Percentiles rank a stretch among this genome's conserved stretches.
phyloP scores from a whole-genome alignment of 2,329 filamentous ascomycete species.

The Cladosporium sp. region DNA sequence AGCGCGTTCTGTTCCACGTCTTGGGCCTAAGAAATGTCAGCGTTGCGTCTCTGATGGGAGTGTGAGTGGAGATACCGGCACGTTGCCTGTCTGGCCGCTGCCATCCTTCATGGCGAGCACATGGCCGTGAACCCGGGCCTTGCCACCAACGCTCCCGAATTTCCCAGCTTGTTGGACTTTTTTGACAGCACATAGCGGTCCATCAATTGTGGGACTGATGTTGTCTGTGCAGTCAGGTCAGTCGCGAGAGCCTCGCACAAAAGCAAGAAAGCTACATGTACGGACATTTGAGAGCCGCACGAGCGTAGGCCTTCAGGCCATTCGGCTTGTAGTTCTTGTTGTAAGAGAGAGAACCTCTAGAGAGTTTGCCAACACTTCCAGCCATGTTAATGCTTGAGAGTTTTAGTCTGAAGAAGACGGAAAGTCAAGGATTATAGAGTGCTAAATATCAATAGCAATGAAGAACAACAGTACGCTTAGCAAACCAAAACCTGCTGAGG shows the following conservation, averaged over 20 bases:
- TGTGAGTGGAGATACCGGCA: slow-evolving; percentile 30
- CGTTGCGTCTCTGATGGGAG: slow-evolving; percentile 42
- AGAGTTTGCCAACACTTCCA: slow-evolving; percentile 18
- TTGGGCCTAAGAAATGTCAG: slow-evolving; percentile 50
- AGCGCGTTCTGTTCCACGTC: slow-evolving; percentile 67
- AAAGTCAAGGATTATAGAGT: background rate
- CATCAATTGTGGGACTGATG: slow-evolving; percentile 62
- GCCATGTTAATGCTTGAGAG: background rate
- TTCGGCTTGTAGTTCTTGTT: slow-evolving; percentile 32
- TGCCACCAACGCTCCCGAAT: slow-evolving; percentile 49
- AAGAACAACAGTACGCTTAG: background rate
- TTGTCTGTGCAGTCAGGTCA: slow-evolving; percentile 40
- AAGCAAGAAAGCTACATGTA: background rate
- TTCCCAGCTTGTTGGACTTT: slow-evolving; percentile 52
- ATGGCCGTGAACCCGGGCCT: slow-evolving; percentile 45
- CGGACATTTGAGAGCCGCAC: slow-evolving; percentile 20
- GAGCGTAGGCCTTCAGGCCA: slow-evolving; percentile 33
- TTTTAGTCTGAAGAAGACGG: background rate
- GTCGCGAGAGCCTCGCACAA: background rate
- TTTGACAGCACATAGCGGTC: slow-evolving; percentile 59
- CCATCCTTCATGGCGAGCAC: slow-evolving; percentile 49
- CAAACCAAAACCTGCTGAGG: background rate
- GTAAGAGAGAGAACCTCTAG: slow-evolving; percentile 30
- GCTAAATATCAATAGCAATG: background rate
- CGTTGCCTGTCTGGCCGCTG: slow-evolving; percentile 30